Evolutionary conservation across 2,329 filamentous ascomycete species (phyloP).

Genomic region (Xylariaceae sp.): DNA sequence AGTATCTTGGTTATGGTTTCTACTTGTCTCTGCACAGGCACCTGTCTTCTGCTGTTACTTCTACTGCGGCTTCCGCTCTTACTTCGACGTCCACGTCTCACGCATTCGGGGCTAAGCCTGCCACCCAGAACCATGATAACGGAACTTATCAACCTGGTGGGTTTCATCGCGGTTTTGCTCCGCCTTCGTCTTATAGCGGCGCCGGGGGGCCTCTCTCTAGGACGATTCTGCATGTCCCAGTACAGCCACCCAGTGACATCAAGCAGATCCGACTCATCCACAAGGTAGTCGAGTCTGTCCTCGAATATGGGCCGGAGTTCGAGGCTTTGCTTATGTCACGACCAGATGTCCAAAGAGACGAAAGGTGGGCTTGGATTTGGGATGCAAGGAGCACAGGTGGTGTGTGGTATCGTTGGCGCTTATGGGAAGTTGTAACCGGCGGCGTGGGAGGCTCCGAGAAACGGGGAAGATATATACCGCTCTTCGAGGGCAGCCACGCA

Average conservation of each 20-base stretch:
- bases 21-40: slow-evolving; percentile 76
- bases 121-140: slow-evolving; percentile 39
- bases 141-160: slow-evolving; percentile 40
- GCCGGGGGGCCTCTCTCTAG: slow-evolving; percentile 39
- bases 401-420: slow-evolving; percentile 86
- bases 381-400: slow-evolving; percentile 73
- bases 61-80: slow-evolving; percentile 35
- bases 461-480: slow-evolving; percentile 50
- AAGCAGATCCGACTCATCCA: slow-evolving; percentile 79
- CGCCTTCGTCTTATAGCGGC: slow-evolving; percentile 62
- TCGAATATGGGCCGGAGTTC: slow-evolving; percentile 78
- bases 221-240: slow-evolving; percentile 58
- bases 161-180: slow-evolving; percentile 62
- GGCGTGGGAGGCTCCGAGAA: slow-evolving; percentile 38
- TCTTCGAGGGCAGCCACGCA: slow-evolving; percentile 71
- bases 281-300: slow-evolving; percentile 73
- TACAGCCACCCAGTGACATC: slow-evolving; percentile 71
- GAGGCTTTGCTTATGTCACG: slow-evolving; percentile 89
- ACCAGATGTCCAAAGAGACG: slow-evolving; percentile 74
- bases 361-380: slow-evolving; percentile 94
- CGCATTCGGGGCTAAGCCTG: slow-evolving; percentile 72
- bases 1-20: slow-evolving; percentile 79
- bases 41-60: slow-evolving; percentile 68
- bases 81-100: slow-evolving; percentile 49
- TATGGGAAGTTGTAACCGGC: slow-evolving; percentile 81